Conservation (phyloP, 2,329 filamentous ascomycete genomes). For the Scortechinia acanthostroma region DNA sequence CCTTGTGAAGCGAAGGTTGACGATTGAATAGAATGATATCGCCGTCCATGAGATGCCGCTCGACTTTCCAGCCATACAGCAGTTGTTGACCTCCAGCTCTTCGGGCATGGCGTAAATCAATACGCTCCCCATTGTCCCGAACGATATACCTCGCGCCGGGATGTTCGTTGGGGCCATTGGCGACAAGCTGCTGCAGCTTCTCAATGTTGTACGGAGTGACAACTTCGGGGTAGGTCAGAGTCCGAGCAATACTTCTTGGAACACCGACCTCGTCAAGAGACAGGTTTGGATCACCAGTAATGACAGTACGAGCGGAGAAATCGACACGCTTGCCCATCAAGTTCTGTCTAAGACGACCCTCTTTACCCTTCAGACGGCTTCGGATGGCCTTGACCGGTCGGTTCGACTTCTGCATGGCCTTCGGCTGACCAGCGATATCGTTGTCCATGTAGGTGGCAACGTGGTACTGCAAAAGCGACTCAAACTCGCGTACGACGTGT, state of each 20-base stretch:
- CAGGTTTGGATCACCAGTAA: conserved; percentile 94
- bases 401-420: conserved; percentile 92
- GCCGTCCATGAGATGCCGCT: conserved; percentile 89
- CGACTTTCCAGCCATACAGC: conserved; percentile 97
- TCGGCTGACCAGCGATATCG: conserved; percentile 90
- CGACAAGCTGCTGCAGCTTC: conserved; percentile 80
- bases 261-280: conserved; percentile 96
- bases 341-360: conserved; percentile 94
- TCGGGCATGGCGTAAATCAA: conserved; percentile 90
- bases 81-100: conserved; percentile 78
- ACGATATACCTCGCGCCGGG: conserved; percentile 96
- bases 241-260: conserved; percentile 84
- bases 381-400: conserved; percentile 94
- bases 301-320: conserved; percentile 98
- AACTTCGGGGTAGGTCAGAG: conserved; percentile 90
- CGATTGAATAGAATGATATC: conserved; percentile 99
- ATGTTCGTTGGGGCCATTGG: conserved; percentile 89
- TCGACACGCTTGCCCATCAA: conserved; percentile 99
- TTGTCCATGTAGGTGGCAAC: conserved; percentile 99
- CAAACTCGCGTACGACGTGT: conserved; percentile 86
- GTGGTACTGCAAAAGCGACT: conserved; percentile 88
- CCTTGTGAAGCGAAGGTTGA: conserved; percentile 97
- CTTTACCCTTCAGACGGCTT: conserved; percentile 96
- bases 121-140: conserved; percentile 83
- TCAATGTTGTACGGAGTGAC: conserved; percentile 97